Evolutionary conservation across 768 basidiomycete species (phyloP), one percentile per base, ranked within the genome.

Genomic region (Trametes punicea): DNA sequence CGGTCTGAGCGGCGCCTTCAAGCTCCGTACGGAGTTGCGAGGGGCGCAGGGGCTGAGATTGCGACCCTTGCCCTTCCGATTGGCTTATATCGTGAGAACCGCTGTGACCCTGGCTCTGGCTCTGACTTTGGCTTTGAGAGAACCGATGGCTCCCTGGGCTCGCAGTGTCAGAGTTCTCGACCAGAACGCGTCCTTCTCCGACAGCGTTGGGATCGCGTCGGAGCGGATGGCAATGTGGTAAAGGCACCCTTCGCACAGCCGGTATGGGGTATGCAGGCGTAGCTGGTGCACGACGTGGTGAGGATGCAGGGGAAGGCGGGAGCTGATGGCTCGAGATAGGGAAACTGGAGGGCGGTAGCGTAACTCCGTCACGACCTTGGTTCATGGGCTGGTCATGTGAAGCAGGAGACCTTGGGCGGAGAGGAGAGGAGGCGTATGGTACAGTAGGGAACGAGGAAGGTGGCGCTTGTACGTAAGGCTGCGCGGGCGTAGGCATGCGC

Each of bases 21-120:
- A 74, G 29, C 68, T 69, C 9, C 68, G 66, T 30, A 64, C 70
- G 1, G 80, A 83, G 23, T 42, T 42, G 41, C 3, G 41, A 42
- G 7, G 20, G 42, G 20, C 8, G 42, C 23, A 26, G 23, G 7
- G 23, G 71, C 73, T 27, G 66, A 70, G 21, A 73, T 77, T 42
- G 64, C 62, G 49, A 39, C 6, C 67, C 60, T 31, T 66, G 66
- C 39, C 62, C 59, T 57, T 34, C 55, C 40, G 29, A 38, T 30
- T 33, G 51, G 11, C 46, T 47, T 11, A 15, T n/a, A 15, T 6
- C 26, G 6, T 46, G 42, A 10, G 41, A 42, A 2, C 55, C 27
- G 8, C n/a, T 39, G 29, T 57, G 56, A 40, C 34, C n/a, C 34
- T 36, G 34, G 34, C 56, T 46, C 20, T 51, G 49, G 51, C 51